A percentile compares a stretch with the other conserved stretches of the same genome.
phyloP scores from a whole-genome alignment of 306 rosid species.

The Vigna mungo region DNA sequence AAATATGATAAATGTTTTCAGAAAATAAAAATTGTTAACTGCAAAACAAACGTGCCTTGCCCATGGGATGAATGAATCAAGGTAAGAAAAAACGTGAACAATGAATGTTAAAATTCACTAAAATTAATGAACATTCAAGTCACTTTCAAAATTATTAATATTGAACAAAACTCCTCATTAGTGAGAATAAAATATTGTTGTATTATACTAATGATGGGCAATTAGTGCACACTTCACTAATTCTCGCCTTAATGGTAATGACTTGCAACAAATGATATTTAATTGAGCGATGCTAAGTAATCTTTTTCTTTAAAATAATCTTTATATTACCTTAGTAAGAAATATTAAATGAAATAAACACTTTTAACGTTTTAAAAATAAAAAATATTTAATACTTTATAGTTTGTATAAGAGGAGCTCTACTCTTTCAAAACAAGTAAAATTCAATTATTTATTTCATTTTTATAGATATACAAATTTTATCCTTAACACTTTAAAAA shows the following conservation, averaged over 20 bases:
- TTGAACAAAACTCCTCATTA: background rate
- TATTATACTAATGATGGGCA: background rate
- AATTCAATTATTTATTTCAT: too few relatives aligned
- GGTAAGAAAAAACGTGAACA: conserved; percentile 2
- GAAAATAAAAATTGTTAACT: background rate
- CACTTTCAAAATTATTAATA: too few relatives aligned
- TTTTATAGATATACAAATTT: too few relatives aligned
- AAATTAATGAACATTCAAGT: background rate
- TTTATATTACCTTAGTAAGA: background rate
- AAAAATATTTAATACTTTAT: background rate
- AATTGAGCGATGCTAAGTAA: background rate
- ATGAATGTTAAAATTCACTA: conserved; percentile 3
- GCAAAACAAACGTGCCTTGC: background rate
- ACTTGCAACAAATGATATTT: conserved; percentile 9
- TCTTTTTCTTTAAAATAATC: background rate
- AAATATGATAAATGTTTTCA: too few relatives aligned
- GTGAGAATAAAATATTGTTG: conserved; percentile 33
- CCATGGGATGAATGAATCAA: background rate
- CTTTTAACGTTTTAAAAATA: background rate
- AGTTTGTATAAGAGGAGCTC: background rate
- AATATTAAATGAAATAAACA: background rate
- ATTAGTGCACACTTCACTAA: conserved; percentile 23
- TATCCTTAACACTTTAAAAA: too few relatives aligned
- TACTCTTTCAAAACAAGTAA: background rate
- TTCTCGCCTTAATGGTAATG: conserved; percentile 17